Evolutionary conservation across 2,329 filamentous ascomycete genomes (phyloP).

Genomic region (Fusarium abutilonis): DNA sequence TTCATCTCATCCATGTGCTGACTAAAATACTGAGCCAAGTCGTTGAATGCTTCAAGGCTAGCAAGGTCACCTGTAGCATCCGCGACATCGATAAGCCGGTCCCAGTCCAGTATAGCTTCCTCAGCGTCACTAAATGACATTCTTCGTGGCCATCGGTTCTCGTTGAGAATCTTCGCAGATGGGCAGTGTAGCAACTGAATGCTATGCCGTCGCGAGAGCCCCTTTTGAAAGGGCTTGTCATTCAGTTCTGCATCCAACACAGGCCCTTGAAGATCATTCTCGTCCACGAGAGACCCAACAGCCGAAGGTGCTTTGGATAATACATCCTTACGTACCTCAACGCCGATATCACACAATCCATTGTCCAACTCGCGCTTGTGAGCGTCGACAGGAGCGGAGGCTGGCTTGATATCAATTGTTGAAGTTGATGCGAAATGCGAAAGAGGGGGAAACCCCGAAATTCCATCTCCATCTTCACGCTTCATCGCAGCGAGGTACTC

Average conservation of each 20-base stretch:
- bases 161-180: conserved; percentile 55
- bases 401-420: conserved; percentile 40
- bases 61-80: conserved; percentile 46
- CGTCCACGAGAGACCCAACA: conserved; percentile 67
- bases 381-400: conserved; percentile 40
- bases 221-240: conserved; percentile 55
- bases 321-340: conserved; percentile 56
- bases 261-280: conserved; percentile 66
- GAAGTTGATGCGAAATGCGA: conserved; percentile 44
- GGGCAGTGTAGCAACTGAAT: conserved; percentile 52
- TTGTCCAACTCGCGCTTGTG: conserved; percentile 41
- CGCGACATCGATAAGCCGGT: conserved; percentile 59
- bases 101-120: conserved; percentile 77
- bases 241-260: conserved; percentile 60
- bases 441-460: conserved; percentile 40
- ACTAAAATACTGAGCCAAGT: conserved; percentile 67
- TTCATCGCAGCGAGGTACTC: conserved; percentile 62
- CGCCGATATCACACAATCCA: conserved; percentile 47
- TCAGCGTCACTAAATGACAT: conserved; percentile 81
- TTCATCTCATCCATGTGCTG: conserved; percentile 62
- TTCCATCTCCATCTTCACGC: conserved; percentile 48
- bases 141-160: conserved; percentile 74
- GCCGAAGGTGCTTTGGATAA: conserved; percentile 62
- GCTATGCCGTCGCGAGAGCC: conserved; percentile 71
- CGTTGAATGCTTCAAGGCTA: conserved; percentile 53